phyloP scores from a whole-genome alignment of 1,139 yeast species.

The Candida labiduridarum region DNA sequence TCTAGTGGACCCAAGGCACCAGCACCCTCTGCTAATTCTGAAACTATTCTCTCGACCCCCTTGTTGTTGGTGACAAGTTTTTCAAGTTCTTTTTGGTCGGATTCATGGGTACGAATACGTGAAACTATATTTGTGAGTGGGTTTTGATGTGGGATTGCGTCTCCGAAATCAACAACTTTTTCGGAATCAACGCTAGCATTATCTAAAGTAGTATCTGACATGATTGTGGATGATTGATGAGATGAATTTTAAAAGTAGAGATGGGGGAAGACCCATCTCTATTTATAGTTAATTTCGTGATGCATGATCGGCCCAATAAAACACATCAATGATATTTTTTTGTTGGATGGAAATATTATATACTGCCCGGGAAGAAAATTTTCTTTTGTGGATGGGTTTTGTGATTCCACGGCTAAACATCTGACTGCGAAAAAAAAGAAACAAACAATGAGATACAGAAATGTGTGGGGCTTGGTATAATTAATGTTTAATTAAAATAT shows the following conservation, averaged over 20 bases:
- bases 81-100: conserved; percentile 21
- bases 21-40: conserved; percentile 37
- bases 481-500: not conserved
- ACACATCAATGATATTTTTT: too few species aligned
- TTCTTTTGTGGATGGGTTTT: not conserved
- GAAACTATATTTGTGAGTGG: conserved; percentile 6
- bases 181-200: conserved; percentile 17
- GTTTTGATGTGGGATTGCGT: conserved; percentile 10
- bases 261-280: not conserved
- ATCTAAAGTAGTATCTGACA: conserved; percentile 12
- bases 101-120: conserved; percentile 11
- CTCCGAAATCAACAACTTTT: conserved; percentile 17
- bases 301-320: not conserved
- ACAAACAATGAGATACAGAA: too few species aligned
- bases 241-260: too few species aligned
- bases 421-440: too few species aligned
- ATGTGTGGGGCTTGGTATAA: too few species aligned
- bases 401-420: not conserved
- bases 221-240: not conserved
- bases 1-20: conserved; percentile 58
- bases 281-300: not conserved
- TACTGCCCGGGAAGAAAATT: not conserved
- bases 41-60: conserved; percentile 38
- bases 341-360: not conserved
- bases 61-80: conserved; percentile 32